Conservation (phyloP, 176 grass and related monocot species). For the Microstegium vimineum region DNA sequence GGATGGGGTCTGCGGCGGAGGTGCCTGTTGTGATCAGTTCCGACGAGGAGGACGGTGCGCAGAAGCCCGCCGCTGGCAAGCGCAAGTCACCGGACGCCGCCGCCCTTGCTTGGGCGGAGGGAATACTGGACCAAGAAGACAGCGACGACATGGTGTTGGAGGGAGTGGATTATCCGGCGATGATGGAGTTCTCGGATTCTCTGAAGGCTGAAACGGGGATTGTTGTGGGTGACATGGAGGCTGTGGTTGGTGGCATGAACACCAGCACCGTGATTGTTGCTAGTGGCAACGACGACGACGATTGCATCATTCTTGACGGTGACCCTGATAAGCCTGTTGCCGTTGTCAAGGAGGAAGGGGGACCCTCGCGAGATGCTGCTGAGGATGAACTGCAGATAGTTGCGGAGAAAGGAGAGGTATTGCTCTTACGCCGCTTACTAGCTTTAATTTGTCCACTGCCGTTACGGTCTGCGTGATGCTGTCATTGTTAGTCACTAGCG, state of each 20-base stretch:
- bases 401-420: constrained; percentile 79
- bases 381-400: constrained; percentile 71
- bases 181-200: constrained; percentile 19
- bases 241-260: constrained; percentile 4
- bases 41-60: constrained; percentile 66
- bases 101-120: constrained; percentile 21
- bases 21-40: constrained; percentile 59
- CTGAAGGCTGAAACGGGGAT: not conserved
- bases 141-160: not conserved
- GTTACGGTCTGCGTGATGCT: not conserved
- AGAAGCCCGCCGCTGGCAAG: not conserved
- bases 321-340: constrained; percentile 44
- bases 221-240: not conserved
- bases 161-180: constrained; percentile 7
- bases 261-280: not conserved
- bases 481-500: not conserved
- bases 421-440: not conserved
- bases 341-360: constrained; percentile 18
- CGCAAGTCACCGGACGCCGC: not conserved
- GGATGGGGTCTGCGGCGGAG: constrained; percentile 44
- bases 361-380: not conserved
- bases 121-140: not conserved
- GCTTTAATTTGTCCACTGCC: not conserved
- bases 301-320: constrained; percentile 59
- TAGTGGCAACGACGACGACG: not conserved